phyloP scores from a whole-genome alignment of 2,329 filamentous ascomycete species.

The Thielaviopsis musarum region DNA sequence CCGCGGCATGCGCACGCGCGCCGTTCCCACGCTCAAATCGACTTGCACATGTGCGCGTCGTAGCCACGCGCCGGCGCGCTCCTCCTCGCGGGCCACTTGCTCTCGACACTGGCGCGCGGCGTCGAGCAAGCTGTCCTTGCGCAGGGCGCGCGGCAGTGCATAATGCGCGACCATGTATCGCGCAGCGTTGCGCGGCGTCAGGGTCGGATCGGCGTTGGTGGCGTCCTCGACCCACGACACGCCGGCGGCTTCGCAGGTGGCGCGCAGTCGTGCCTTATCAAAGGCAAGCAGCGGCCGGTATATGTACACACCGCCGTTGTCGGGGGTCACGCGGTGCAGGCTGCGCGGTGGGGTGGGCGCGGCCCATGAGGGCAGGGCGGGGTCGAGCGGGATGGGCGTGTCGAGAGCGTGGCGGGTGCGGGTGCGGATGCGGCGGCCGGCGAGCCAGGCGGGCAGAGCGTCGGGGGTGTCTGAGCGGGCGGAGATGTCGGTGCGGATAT shows the following conservation, averaged over 20 bases:
- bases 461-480: no score
- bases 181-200: conserved; percentile 70
- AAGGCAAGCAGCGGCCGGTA: conserved; percentile 56
- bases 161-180: conserved; percentile 39
- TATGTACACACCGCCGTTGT: conserved; percentile 48
- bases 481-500: neutral
- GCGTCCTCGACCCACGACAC: conserved; percentile 69
- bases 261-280: conserved; percentile 54
- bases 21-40: no score
- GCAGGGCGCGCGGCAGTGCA: conserved; percentile 51
- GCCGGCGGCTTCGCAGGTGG: conserved; percentile 51
- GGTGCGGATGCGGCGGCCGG: no score
- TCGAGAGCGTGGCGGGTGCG: neutral
- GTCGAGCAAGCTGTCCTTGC: conserved; percentile 43
- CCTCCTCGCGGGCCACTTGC: conserved; percentile 28
- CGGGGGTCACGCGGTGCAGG: conserved; percentile 22
- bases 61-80: conserved; percentile 24
- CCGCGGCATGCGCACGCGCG: no score
- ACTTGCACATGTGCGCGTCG: neutral
- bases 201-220: conserved; percentile 61
- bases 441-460: no score
- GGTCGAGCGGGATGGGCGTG: no score
- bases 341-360: no score
- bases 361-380: no score
- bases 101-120: conserved; percentile 37